Evolutionary conservation across 2,329 filamentous ascomycete genomes (phyloP), one percentile per base, ranked within the genome.

Genomic region (Arachnomyces sp.): DNA sequence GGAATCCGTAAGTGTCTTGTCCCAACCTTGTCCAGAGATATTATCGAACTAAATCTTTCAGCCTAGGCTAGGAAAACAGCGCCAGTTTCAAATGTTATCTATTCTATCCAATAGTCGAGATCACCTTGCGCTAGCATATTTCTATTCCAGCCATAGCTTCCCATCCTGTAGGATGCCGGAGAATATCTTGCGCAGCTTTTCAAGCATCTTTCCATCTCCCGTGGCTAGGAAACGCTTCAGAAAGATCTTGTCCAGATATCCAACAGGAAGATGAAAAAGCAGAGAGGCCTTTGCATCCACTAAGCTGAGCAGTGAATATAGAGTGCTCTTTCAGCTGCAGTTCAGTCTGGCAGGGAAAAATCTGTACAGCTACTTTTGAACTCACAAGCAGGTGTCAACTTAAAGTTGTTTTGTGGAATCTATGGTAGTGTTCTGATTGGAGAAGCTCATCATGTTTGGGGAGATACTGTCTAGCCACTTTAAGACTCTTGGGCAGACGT

Each of bases 1-100:
- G 52, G 53, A 36, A 49, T 51, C 28, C 49, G 53, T 55, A 44
- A 45, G 49, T 47, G n/a, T n/a, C 13, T 30, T 14, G 28, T 2
- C 14, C 9, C 11, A 12, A 8, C 11, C 18, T 12, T 21, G 15
- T 36, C 34, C 18, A 25, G 18, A 36, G n/a, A 15, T 15, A 21
- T 11, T 21, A 28, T 12, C 18, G 18, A 15, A 36, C 18, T 17
- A 16, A 39, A 25, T 30, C 15, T n/a, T 3, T 15, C 31, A 47
- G 44, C 42, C 28, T 39, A 43, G 13, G 35, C 44, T 33, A 43
- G 44, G 11, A 47, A 47, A 32, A 47, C 44, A 14, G 39, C 36
- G 34, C 44, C 45, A n/a, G 33, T 36, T 25, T 47, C 44, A n/a
- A 35, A 29, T 30, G 42, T 40, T 7, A 43, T 47, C n/a, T 39